Percentiles rank a stretch among this genome's conserved stretches.
phyloP scores from a whole-genome alignment of 2,329 filamentous ascomycete species.

The Diaporthe helianthi region DNA sequence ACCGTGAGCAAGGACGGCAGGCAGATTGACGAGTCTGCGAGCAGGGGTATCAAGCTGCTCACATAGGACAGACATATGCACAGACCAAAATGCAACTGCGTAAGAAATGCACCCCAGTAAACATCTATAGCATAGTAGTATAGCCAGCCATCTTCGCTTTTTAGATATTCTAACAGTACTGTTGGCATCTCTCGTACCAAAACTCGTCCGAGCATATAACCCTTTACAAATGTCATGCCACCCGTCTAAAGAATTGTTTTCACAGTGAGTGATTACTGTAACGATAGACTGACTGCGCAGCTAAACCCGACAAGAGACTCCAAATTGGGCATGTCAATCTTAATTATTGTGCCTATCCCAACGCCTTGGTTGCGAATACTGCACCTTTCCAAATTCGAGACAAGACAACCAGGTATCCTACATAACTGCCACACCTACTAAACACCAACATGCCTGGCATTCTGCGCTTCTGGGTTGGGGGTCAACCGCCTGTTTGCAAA shows the following conservation, averaged over 20 bases:
- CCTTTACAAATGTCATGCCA: neutral
- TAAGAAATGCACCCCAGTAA: neutral
- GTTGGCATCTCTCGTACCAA: neutral
- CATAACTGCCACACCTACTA: neutral
- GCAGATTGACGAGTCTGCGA: constrained; percentile 21
- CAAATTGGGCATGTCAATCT: neutral
- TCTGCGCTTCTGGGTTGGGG: constrained; percentile 56
- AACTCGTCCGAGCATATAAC: neutral
- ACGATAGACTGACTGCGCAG: neutral
- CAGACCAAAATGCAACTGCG: neutral
- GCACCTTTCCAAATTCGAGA: neutral
- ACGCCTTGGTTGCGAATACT: neutral
- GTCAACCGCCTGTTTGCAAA: constrained; percentile 51
- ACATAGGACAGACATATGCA: neutral
- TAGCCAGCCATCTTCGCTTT: neutral
- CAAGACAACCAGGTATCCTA: neutral
- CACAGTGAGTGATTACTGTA: neutral
- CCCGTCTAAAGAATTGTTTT: neutral
- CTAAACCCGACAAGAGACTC: neutral
- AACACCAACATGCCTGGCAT: constrained; percentile 30
- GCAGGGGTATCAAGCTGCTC: constrained; percentile 24
- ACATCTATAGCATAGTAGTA: neutral
- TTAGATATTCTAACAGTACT: neutral
- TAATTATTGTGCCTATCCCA: neutral
- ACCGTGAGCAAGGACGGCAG: constrained; percentile 37